Evolutionary conservation across 768 basidiomycete species (phyloP), one percentile per base, ranked within the genome.

Genomic region (Leccinum ochraceum): DNA sequence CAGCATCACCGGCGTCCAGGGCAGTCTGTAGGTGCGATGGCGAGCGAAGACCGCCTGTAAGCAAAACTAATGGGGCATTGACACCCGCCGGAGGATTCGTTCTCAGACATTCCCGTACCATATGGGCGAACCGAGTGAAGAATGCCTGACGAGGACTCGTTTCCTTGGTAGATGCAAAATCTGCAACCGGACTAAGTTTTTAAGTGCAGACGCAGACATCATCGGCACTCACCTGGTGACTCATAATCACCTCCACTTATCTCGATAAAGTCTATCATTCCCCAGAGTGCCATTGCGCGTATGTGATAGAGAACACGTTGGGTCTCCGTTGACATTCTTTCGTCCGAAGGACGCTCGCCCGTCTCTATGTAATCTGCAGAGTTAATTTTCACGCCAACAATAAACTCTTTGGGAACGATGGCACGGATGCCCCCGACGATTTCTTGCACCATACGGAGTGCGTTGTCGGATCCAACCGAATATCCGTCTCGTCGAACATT

Each of bases 181-280:
- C 85, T 86, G 54, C 6, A 5, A 56, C 1, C 0, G 20, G 46
- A n/a, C 53, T 62, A 24, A 60, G 60, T 11, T 26, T 28, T 11
- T 24, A 4, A 30, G 9, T 14, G 5, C 26, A 13, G 52, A 17
- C 4, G 5, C 22, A 16, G 54, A 17, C 6, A 20, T 50, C 2
- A 20, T 44, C 28, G 3, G 0, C 11, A 66, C 79, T 17, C 65
- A 88, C 92, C 84, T 65, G 90, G 88, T 17, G 80, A 83, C 67
- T 93, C 90, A 65, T 95, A 96, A 69, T 88, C 87, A 0, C 94
- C 94, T 2, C 94, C 94, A 58, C 88, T 92, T 60, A 96, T 83
- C 73, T 96, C 94, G 54, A 96, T 85, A 67, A 94, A 89, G 71
- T 96, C 94, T 5, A 95, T 67, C 17, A 76, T 74, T 1, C 80